Evolutionary conservation across 805 yeast genomes (phyloP), one percentile per base, ranked within the genome.

Genomic region (Isabelozyma gotoi): DNA sequence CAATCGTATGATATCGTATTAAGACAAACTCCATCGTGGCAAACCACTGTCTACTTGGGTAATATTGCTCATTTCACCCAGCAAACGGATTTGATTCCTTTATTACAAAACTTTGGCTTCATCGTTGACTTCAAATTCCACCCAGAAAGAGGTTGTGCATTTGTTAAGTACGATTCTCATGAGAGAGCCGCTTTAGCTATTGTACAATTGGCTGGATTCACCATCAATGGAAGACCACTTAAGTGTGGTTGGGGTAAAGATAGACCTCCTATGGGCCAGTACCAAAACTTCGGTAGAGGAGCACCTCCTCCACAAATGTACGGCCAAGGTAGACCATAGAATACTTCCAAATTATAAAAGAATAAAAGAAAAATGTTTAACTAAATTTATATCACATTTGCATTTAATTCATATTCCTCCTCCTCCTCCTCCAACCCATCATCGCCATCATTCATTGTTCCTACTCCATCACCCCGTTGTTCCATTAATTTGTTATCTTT

Each of bases 171-270:
- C 59, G 96, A 86, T 56, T 76, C 88, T 35, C 96, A 89, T 63
- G 96, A 89, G 56, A 74, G 88, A 47, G 96, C 96, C 4, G 95
- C 96, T 2, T 71, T 87, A 56, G 95, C 96, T 38, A 88, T 89
- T 56, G 85, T 84, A 24, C 92, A 86, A 56, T 71, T 90, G 50
- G 71, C 77, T 15, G 94, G 96, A 0, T 77, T 82, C 53, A 74
- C 74, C 40, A 66, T 88, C 52, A 83, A 85, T 57, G 96, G 96
- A 17, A 76, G 96, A 59, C 83, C 85, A 17, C 65, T 88, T 59
- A 84, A 83, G 59, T 81, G 89, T 53, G 91, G 95, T 27, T 90
- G 96, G 96, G 96, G 96, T 41, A 86, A 82, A 62, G 85, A 64
- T 24, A 58, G 68, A 39, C 67, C 71, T 10, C 70, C 70, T 6